Evolutionary conservation across 352 stramenopile species (phyloP), one percentile per base, ranked within the genome.

Genomic region (Phytophthora tubulina): DNA sequence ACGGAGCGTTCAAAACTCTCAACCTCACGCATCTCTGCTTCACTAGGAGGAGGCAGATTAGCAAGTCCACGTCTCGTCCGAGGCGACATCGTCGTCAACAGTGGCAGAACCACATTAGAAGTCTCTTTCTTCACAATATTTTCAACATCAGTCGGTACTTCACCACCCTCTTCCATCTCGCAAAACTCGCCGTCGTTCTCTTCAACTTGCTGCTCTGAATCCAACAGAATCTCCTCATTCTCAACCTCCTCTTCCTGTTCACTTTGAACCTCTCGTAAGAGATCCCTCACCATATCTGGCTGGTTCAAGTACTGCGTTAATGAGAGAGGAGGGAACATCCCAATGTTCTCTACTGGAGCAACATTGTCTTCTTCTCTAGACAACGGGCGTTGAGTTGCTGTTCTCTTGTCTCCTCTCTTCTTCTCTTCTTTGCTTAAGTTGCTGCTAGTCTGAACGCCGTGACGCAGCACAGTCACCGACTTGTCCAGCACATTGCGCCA

Each of bases 71-170:
- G 68, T 35, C 72, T 76, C n/a, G 79, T 89, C 53, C 80, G 60
- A 14, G 84, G 82, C 1, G 82, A 86, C 17, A 92, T 73, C 6
- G 75, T 87, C 38, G 61, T 81, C 21, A 92, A 59, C 10, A 90
- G 36, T 11, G 84, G 84, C 1, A 89, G 63, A 8, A 76, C 41
- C 4, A 76, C 8, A 8, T 49, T 3, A 6, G 21, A 9, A 41
- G 50, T 11, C 6, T 45, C 31, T 27, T 59, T 66, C 14, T 52
- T 39, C 32, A 2, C n/a, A 32, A 13, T 11, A 38, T 50, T 36
- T 17, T 2, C 15, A 56, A 4, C 39, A 50, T 45, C 17, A 45
- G 4, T 57, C 17, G 2, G 15, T 8, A 17, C 6, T 35, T 72
- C 48, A 4, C 67, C 15, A 4, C 41, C 35, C 30, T 54, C 31